These are phyloP conservation scores for Dryas alaskensis DNA, from an alignment of 306 rosid genomes.

Conservation along the genomic window DNA sequence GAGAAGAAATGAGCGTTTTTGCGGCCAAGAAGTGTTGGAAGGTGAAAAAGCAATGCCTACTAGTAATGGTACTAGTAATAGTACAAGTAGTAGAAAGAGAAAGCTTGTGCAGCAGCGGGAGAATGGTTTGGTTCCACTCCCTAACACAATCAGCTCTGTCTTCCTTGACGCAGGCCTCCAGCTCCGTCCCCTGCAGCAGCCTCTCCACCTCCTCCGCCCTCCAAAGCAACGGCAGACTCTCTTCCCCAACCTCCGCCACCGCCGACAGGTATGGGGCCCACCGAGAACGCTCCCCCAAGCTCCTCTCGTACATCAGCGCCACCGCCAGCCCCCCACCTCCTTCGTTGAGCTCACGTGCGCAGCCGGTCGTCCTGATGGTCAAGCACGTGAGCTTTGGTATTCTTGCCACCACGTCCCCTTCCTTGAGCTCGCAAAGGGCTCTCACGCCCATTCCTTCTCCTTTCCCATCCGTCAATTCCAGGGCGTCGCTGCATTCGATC, in stretches of 20 bases:
- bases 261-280: conserved; percentile 77
- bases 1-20: conserved; percentile 68
- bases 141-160: conserved; percentile 58
- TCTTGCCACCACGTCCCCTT: conserved; percentile 71
- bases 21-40: conserved; percentile 64
- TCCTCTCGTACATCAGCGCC: conserved; percentile 82
- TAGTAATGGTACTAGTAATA: background rate
- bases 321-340: conserved; percentile 46
- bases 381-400: conserved; percentile 82
- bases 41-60: conserved; percentile 31
- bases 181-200: conserved; percentile 74
- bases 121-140: conserved; percentile 79
- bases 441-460: conserved; percentile 31
- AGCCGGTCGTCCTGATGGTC: conserved; percentile 57
- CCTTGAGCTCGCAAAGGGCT: conserved; percentile 53
- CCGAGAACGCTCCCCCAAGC: conserved; percentile 56
- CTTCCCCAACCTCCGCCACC: conserved; percentile 45
- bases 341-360: conserved; percentile 33
- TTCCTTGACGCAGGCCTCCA: conserved; percentile 70
- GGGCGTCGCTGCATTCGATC: conserved; percentile 57
- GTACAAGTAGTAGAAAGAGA: conserved; percentile 35
- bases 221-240: conserved; percentile 73
- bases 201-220: conserved; percentile 46
- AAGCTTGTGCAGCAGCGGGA: conserved; percentile 50
- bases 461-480: conserved; percentile 41